phyloP scores from a whole-genome alignment of 768 basidiomycete species.

The Collybia sordida region DNA sequence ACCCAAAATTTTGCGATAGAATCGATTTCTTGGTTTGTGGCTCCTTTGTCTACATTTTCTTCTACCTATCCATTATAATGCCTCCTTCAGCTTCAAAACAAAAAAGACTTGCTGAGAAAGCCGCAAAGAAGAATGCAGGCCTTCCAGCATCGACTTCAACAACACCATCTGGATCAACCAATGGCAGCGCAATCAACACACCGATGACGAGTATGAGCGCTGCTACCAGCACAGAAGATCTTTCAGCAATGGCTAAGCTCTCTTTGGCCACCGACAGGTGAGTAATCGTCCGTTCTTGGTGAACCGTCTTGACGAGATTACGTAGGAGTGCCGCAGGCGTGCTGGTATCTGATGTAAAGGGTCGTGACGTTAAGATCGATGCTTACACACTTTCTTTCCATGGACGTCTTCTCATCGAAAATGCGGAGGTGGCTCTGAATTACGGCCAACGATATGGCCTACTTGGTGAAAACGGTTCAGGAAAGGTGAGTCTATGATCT shows the following conservation, averaged over 20 bases:
- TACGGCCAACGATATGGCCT: constrained; percentile 94
- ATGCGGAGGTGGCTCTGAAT: constrained; percentile 63
- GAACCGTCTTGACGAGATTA: neutral
- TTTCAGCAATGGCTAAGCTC: constrained; percentile 86
- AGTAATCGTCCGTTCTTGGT: constrained; percentile 12
- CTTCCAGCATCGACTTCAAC: constrained; percentile 53
- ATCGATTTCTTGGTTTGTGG: neutral
- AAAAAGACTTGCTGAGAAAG: constrained; percentile 95
- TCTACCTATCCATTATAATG: constrained; percentile 38
- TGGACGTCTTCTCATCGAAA: constrained; percentile 78
- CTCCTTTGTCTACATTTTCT: constrained; percentile 20
- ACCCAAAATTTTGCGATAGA: constrained; percentile 30
- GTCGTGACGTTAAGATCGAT: constrained; percentile 97
- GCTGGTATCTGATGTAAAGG: constrained; percentile 87
- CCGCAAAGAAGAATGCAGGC: constrained; percentile 68
- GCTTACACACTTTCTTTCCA: constrained; percentile 96
- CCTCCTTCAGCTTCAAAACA: constrained; percentile 83
- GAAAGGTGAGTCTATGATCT: constrained; percentile 65
- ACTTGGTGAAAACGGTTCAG: constrained; percentile 97
- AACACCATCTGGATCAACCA: constrained; percentile 62
- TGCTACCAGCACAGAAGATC: constrained; percentile 76
- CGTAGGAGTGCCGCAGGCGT: constrained; percentile 88
- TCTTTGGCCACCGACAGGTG: constrained; percentile 89
- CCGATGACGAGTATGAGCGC: constrained; percentile 84
- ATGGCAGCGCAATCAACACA: constrained; percentile 66